Percentiles rank a stretch among this genome's conserved stretches.
Conservation (phyloP, 78 protist species). For the Isochrysis galbana region DNA sequence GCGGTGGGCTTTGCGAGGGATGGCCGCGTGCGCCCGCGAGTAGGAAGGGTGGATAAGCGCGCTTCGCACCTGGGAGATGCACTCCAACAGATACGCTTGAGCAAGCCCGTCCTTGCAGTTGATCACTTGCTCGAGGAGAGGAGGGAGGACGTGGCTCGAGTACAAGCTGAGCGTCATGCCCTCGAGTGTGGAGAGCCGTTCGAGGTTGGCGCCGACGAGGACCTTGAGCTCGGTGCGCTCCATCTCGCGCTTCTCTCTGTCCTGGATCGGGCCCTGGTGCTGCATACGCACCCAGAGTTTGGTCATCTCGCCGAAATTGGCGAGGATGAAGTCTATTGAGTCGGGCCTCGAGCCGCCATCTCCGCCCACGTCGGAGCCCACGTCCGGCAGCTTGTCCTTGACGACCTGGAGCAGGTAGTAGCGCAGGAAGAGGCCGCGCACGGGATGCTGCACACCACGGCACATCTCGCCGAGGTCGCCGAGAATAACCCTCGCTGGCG, state of each 20-base stretch:
- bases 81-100: slow-evolving; percentile 96
- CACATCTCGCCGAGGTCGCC: slow-evolving; percentile 96
- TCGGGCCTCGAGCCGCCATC: slow-evolving; percentile 70
- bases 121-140: slow-evolving; percentile 65
- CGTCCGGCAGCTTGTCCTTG: slow-evolving; percentile 88
- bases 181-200: slow-evolving; percentile 82
- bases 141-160: slow-evolving; percentile 24
- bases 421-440: slow-evolving; percentile 95
- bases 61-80: slow-evolving; percentile 60
- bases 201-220: slow-evolving; percentile 91
- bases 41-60: no score
- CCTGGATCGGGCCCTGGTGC: slow-evolving; percentile 78
- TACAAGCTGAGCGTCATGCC: slow-evolving; percentile 72
- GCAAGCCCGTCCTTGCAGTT: slow-evolving; percentile 90
- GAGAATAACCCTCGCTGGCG: slow-evolving; percentile 74
- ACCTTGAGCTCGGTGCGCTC: slow-evolving; percentile 75
- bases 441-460: slow-evolving; percentile 98
- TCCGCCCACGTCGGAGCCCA: slow-evolving; percentile 29
- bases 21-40: no score
- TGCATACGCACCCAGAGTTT: slow-evolving; percentile 98
- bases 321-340: slow-evolving; percentile 83
- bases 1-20: no score
- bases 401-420: slow-evolving; percentile 73
- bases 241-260: slow-evolving; percentile 78
- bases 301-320: slow-evolving; percentile 95